Conservation (phyloP, 371 early-diverging fungal genomes). For the Mortierella sp. region DNA sequence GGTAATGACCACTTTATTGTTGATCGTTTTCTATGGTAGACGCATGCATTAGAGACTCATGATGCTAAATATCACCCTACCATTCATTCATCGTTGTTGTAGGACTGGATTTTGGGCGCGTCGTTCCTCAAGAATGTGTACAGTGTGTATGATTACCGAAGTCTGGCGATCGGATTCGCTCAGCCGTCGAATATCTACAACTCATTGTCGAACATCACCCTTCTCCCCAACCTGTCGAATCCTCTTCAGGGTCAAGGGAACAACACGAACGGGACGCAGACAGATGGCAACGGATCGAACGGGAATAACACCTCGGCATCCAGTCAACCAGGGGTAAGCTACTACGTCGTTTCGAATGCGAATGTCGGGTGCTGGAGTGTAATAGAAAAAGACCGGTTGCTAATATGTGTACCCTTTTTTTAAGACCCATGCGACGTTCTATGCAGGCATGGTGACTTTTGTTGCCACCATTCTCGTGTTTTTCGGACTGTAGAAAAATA, state of each 20-base stretch:
- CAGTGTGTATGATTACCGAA: slow-evolving; percentile 45
- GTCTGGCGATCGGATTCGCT: slow-evolving; percentile 42
- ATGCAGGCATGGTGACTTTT: slow-evolving; percentile 10
- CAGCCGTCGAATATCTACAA: slow-evolving; percentile 55
- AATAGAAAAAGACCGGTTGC: neutral
- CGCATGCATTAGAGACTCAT: neutral
- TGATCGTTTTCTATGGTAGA: neutral
- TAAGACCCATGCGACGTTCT: slow-evolving; percentile 8
- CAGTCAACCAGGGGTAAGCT: slow-evolving; percentile 14
- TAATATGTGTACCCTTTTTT: neutral
- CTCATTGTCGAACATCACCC: slow-evolving; percentile 39
- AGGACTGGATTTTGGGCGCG: slow-evolving; percentile 47
- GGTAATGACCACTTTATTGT: slow-evolving; percentile 8
- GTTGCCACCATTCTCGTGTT: neutral
- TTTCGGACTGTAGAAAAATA: neutral
- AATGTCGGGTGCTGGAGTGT: neutral
- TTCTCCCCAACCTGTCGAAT: slow-evolving; percentile 43
- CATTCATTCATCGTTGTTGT: neutral
- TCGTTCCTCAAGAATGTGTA: slow-evolving; percentile 55
- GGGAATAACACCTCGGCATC: slow-evolving; percentile 5
- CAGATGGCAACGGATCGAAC: slow-evolving; percentile 9
- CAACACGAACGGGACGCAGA: slow-evolving; percentile 18
- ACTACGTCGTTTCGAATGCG: neutral
- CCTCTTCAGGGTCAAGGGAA: slow-evolving; percentile 25
- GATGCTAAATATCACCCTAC: neutral